Evolutionary conservation across 2,329 filamentous ascomycete species (phyloP).

Genomic region (Clonostachys sp.): DNA sequence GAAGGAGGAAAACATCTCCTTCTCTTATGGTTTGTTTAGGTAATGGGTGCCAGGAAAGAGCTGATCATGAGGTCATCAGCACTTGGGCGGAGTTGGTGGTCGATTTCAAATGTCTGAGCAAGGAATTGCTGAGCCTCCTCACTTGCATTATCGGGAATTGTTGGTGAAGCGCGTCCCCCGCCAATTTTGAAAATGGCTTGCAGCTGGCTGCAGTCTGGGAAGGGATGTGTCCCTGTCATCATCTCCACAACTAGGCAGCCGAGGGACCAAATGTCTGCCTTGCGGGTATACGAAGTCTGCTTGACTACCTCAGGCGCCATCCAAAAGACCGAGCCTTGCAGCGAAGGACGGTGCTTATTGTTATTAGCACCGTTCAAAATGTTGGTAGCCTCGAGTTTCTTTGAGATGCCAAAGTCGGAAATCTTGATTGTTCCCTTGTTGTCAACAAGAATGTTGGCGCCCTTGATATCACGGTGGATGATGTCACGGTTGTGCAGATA

Average conservation of each 20-base stretch:
- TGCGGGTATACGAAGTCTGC: constrained; percentile 95
- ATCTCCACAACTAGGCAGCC: constrained; percentile 97
- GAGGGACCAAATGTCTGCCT: constrained; percentile 97
- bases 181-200: constrained; percentile 99
- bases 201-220: constrained; percentile 93
- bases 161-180: constrained; percentile 79
- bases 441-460: constrained; percentile 96
- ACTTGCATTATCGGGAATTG: constrained; percentile 81
- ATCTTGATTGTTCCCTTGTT: constrained; percentile 99
- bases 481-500: constrained; percentile 95
- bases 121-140: constrained; percentile 82
- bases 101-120: constrained; percentile 87
- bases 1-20: not conserved
- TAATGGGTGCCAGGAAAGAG: constrained; percentile 73
- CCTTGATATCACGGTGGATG: constrained; percentile 98
- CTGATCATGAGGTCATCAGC: constrained; percentile 86
- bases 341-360: constrained; percentile 67
- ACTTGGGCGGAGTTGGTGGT: constrained; percentile 86
- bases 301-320: constrained; percentile 99
- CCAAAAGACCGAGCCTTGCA: constrained; percentile 98
- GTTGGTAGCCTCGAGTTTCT: constrained; percentile 91
- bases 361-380: constrained; percentile 67
- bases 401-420: constrained; percentile 97
- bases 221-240: constrained; percentile 96
- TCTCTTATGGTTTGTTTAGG: constrained; percentile 23